These are phyloP conservation scores for Botrytis paeoniae DNA, from an alignment of 2,329 filamentous ascomycete species.

Conservation along the genomic window DNA sequence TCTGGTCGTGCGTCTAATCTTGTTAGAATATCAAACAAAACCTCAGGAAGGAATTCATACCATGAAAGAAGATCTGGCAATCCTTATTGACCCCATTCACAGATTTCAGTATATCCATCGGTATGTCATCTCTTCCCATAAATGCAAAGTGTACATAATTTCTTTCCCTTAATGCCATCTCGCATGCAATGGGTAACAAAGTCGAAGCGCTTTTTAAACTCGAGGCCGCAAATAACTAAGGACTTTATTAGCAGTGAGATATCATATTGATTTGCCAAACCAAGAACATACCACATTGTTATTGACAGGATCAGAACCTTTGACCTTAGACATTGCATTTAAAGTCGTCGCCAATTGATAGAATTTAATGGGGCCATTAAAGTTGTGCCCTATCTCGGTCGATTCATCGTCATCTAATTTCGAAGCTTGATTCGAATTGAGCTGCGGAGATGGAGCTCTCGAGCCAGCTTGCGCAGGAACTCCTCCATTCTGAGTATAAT, in stretches of 20 bases:
- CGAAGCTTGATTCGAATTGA: constrained; percentile 6
- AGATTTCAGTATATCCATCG: constrained; percentile 64
- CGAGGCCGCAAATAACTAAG: constrained; percentile 67
- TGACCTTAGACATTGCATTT: constrained; percentile 53
- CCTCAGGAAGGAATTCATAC: constrained; percentile 32
- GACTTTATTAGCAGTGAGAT: constrained; percentile 16
- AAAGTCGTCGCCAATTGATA: constrained; percentile 62
- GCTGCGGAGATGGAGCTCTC: constrained; percentile 15
- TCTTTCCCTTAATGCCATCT: constrained; percentile 68
- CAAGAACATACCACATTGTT: constrained; percentile 61
- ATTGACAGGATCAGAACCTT: constrained; percentile 52
- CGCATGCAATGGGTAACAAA: constrained; percentile 78
- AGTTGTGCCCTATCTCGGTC: constrained; percentile 45
- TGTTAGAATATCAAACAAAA: constrained; percentile 21
- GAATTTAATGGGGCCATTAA: constrained; percentile 69
- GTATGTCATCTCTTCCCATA: constrained; percentile 69
- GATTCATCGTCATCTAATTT: constrained; percentile 23
- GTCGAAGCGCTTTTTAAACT: constrained; percentile 69
- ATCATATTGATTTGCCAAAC: neutral
- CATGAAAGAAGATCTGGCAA: constrained; percentile 64
- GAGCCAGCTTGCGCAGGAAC: neutral
- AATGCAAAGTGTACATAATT: constrained; percentile 81
- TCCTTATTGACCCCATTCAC: constrained; percentile 73
- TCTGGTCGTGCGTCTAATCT: constrained; percentile 71
- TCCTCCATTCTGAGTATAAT: constrained; percentile 36